Evolutionary conservation across 768 basidiomycete species (phyloP).

Genomic region (Boletus rubropictus): DNA sequence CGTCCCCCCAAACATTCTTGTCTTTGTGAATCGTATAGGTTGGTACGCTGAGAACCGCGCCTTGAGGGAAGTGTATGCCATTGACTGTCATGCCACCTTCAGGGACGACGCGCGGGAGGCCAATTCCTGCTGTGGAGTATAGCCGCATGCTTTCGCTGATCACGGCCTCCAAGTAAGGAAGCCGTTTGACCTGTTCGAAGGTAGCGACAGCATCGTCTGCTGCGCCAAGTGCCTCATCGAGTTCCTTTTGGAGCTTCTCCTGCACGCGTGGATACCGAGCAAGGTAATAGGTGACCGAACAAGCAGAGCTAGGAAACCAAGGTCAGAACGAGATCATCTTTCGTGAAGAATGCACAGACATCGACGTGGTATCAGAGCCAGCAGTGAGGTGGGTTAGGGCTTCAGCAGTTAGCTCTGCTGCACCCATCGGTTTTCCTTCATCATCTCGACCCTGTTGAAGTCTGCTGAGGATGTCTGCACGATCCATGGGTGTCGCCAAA

Average conservation of each 20-base stretch:
- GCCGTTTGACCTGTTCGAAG: slow-evolving; percentile 62
- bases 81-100: slow-evolving; percentile 61
- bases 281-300: slow-evolving; percentile 83
- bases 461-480: slow-evolving; percentile 77
- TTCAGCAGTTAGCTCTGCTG: slow-evolving; percentile 83
- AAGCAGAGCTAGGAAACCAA: slow-evolving; percentile 60
- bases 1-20: slow-evolving; percentile 66
- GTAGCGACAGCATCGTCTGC: slow-evolving; percentile 58
- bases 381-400: slow-evolving; percentile 82
- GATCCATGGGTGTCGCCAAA: slow-evolving; percentile 62
- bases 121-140: slow-evolving; percentile 79
- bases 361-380: slow-evolving; percentile 90
- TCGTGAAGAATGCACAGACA: slow-evolving; percentile 41
- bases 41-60: slow-evolving; percentile 75
- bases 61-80: slow-evolving; percentile 51
- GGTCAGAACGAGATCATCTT: not conserved
- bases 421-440: slow-evolving; percentile 72
- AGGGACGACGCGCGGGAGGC: slow-evolving; percentile 78
- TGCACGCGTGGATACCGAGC: slow-evolving; percentile 62
- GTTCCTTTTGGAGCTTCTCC: slow-evolving; percentile 68
- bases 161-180: slow-evolving; percentile 82
- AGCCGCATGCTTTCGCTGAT: slow-evolving; percentile 82
- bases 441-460: slow-evolving; percentile 74
- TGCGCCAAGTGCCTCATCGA: slow-evolving; percentile 52
- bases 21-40: slow-evolving; percentile 82